Evolutionary conservation across 257 asterid species (phyloP).

Genomic region (Mitragyna speciosa): DNA sequence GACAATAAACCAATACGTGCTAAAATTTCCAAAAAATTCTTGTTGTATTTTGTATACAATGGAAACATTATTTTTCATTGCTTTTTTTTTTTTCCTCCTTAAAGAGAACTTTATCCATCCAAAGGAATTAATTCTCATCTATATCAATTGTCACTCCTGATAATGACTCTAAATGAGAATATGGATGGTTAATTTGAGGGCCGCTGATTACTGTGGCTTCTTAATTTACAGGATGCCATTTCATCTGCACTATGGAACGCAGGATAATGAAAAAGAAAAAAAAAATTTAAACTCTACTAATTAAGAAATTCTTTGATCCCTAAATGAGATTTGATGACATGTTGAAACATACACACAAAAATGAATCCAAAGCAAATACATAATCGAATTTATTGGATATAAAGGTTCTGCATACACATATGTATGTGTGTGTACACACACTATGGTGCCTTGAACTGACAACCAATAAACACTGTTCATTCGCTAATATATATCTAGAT

Average conservation of each 20-base stretch:
- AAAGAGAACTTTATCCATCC: not conserved
- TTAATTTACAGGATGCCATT: not conserved
- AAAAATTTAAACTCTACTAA: not conserved
- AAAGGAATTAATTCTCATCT: no score
- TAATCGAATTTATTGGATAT: not conserved
- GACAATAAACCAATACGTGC: not conserved
- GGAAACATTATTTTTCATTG: not conserved
- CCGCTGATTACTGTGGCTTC: not conserved
- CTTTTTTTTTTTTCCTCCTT: no score
- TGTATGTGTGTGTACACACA: no score
- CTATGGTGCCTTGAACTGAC: constrained; percentile 2
- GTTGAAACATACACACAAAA: not conserved
- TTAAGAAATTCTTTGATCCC: not conserved
- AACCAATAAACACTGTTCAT: not conserved
- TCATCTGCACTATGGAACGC: not conserved
- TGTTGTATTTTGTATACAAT: no score
- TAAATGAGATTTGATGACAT: not conserved
- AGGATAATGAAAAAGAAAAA: not conserved
- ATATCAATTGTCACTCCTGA: not conserved
- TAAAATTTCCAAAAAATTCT: not conserved
- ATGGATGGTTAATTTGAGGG: not conserved
- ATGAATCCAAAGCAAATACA: not conserved
- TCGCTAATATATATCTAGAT: no score
- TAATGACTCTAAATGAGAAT: not conserved
- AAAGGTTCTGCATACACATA: not conserved